These are phyloP conservation scores for Podila horticola DNA, from an alignment of 192 early-diverging fungal species.

Conservation along the genomic window DNA sequence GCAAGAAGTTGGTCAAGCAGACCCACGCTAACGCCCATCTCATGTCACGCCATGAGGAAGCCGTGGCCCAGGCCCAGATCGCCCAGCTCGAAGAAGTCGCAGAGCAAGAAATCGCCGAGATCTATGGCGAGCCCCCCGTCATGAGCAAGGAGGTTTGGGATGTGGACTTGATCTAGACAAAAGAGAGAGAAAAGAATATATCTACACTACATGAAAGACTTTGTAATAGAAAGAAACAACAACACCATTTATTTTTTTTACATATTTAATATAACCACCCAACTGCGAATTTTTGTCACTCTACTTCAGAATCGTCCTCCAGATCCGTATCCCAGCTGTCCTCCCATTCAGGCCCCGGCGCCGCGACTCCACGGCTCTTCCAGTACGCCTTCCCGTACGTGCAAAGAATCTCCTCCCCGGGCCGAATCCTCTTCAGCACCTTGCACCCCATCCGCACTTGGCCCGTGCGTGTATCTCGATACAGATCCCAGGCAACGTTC, in stretches of 20 bases:
- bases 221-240: not conserved
- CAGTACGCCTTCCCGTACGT: conserved; percentile 47
- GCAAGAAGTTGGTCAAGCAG: conserved; percentile 41
- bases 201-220: not conserved
- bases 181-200: not conserved
- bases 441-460: conserved; percentile 49
- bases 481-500: conserved; percentile 46
- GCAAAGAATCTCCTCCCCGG: conserved; percentile 37
- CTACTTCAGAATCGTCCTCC: conserved; percentile 14
- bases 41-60: conserved; percentile 51
- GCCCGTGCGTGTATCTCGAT: conserved; percentile 25
- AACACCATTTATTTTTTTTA: not conserved
- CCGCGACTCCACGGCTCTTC: conserved; percentile 25
- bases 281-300: not conserved
- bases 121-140: conserved; percentile 41
- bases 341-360: conserved; percentile 38
- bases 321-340: conserved; percentile 48
- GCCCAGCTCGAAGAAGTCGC: conserved; percentile 48
- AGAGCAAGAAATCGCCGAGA: conserved; percentile 47
- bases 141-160: conserved; percentile 47
- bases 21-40: conserved; percentile 37
- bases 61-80: conserved; percentile 41
- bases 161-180: conserved; percentile 36
- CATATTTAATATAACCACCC: not conserved
- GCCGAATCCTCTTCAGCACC: conserved; percentile 35